Percentiles rank a stretch among this genome's conserved stretches.
Conservation (phyloP, 2,329 filamentous ascomycete genomes). For the Ceratocystis papillata region DNA sequence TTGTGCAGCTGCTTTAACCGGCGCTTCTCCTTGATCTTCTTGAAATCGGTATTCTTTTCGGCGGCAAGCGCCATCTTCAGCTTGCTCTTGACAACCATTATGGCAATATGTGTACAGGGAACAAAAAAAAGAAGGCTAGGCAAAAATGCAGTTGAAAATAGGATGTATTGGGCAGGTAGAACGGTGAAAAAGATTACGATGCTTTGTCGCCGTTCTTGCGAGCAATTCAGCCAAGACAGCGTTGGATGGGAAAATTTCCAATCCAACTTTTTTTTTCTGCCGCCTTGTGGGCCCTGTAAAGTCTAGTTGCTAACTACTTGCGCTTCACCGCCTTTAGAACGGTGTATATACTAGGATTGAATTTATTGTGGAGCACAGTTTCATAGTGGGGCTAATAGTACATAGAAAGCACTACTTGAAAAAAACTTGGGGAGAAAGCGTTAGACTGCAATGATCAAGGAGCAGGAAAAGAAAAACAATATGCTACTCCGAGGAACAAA, state of each 20-base stretch:
- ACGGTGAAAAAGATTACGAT: not conserved
- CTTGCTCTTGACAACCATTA: slow-evolving; percentile 39
- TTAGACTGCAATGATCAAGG: not conserved
- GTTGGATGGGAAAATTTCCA: slow-evolving; percentile 20
- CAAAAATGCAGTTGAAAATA: not conserved
- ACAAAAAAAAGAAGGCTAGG: not conserved
- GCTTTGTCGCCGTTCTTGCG: not conserved
- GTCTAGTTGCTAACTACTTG: slow-evolving; percentile 8
- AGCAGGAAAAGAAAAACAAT: not conserved
- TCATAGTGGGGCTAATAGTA: not conserved
- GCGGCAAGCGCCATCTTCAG: slow-evolving; percentile 45
- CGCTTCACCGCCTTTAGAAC: slow-evolving; percentile 22
- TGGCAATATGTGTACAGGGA: slow-evolving; percentile 8
- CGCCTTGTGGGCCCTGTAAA: slow-evolving; percentile 21
- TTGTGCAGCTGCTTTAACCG: slow-evolving; percentile 38
- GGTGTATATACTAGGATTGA: not conserved
- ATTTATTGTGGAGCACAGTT: not conserved
- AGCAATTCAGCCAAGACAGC: not conserved
- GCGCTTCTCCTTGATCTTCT: slow-evolving; percentile 42
- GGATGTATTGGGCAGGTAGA: not conserved
- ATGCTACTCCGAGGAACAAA: not conserved
- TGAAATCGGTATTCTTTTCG: slow-evolving; percentile 45
- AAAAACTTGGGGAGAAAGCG: not conserved
- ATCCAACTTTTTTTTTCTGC: slow-evolving; percentile 23
- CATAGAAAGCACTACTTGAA: not conserved